Base-by-base conservation (phyloP, 163 green algal genomes). In the Chlorella variabilis region DNA sequence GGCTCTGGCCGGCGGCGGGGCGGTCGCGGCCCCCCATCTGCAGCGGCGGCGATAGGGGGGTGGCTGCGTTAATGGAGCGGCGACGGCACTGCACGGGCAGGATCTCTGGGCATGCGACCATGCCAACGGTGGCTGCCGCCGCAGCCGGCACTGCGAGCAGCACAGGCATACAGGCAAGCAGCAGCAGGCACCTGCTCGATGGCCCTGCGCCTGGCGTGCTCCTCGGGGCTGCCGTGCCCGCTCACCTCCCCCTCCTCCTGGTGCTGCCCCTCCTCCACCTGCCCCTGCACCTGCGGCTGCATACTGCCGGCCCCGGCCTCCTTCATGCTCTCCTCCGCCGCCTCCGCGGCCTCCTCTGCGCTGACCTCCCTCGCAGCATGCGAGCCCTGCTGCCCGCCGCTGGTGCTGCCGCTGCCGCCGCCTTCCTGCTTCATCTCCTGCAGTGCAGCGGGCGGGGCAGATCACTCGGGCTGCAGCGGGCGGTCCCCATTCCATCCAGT, bases 371-470 rank as follows among this genome's bases (percentile, higher is more conserved):
- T 15, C 15, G 34, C 33, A 13, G 15, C 1, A n/a, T 13, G 27
- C 8, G 62, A 70, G 11, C 33, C 62, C 6, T 15, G 31, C 0
- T n/a, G 3, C 2, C n/a, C n/a, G n/a, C n/a, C n/a, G n/a, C 0
- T 1, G 34, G 25, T 18, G 17, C 17, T 13, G 13, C 34, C 33
- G 31, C 17, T n/a, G 25, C 34, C 15, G 62, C 62, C 62, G 11
- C 25, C 13, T 20, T 29, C 62, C 18, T 45, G 62, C 33, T 70
- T 70, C 62, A 70, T 70, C 31, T 70, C 62, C 62, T 70, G 62
- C 20, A 42, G n/a, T n/a, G n/a, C n/a, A n/a, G n/a, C n/a, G n/a
- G n/a, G n/a, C n/a, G n/a, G n/a, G n/a, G n/a, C n/a, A n/a, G n/a
- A n/a, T n/a, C n/a, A n/a, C n/a, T n/a, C n/a, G n/a, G n/a, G n/a